Evolutionary conservation across 768 basidiomycete species (phyloP).

Genomic region (Auriscalpium orientale): DNA sequence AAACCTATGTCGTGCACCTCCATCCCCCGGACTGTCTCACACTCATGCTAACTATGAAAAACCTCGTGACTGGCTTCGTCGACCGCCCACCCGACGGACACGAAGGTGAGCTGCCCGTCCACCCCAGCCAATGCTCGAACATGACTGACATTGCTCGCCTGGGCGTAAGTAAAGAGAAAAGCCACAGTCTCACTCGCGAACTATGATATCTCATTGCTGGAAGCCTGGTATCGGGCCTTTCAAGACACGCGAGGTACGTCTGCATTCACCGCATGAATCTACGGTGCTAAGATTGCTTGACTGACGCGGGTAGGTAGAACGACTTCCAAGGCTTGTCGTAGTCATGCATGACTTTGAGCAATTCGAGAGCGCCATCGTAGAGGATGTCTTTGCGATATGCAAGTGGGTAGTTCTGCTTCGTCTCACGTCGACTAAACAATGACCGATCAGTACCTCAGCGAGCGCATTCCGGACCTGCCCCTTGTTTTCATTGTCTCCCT

Average conservation of each 20-base stretch:
- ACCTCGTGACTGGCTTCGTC: conserved; percentile 13
- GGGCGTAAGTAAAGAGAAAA: conserved; percentile 37
- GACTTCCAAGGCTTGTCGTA: conserved; percentile 39
- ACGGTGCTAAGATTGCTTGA: no score
- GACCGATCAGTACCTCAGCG: conserved; percentile 29
- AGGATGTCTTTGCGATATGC: conserved; percentile 66
- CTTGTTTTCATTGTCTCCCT: conserved; percentile 59
- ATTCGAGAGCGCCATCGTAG: conserved; percentile 52
- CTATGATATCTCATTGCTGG: conserved; percentile 55
- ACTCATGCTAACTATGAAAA: conserved; percentile 15
- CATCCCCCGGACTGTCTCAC: conserved; percentile 12
- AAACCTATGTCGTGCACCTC: conserved; percentile 8
- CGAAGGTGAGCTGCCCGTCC: conserved; percentile 6
- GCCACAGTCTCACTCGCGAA: conserved; percentile 44
- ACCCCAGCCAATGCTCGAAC: no score
- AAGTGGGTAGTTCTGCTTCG: conserved; percentile 35
- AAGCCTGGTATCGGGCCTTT: conserved; percentile 49
- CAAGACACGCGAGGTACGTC: conserved; percentile 16
- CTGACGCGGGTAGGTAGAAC: conserved; percentile 5
- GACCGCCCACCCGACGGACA: conserved; percentile 9
- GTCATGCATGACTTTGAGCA: conserved; percentile 72
- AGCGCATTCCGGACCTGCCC: conserved; percentile 45
- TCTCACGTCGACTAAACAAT: not conserved
- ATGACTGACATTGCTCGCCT: not conserved
- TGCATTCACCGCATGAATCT: no score